Conservation (phyloP, 768 basidiomycete species). For the Boletus coccyginus region DNA sequence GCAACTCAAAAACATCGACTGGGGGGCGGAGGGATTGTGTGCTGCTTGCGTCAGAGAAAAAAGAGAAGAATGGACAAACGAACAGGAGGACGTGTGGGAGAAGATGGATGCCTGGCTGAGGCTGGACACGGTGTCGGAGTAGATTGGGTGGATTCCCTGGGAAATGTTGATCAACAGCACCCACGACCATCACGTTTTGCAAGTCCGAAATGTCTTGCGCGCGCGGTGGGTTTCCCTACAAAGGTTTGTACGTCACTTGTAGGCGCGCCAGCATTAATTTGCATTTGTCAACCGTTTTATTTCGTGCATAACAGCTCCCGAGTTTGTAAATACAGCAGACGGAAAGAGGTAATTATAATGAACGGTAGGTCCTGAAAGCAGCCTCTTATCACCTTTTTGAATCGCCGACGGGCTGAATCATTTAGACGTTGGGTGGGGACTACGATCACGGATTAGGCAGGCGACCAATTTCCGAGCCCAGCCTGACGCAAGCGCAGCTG, state of each 20-base stretch:
- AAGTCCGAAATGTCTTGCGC: neutral
- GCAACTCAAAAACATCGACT: slow-evolving; percentile 54
- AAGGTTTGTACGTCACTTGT: slow-evolving; percentile 6
- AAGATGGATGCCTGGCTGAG: slow-evolving; percentile 58
- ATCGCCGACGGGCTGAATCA: neutral
- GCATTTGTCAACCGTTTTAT: neutral
- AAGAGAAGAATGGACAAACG: slow-evolving; percentile 61
- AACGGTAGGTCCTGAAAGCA: neutral
- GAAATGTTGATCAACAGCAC: neutral
- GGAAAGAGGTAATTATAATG: neutral
- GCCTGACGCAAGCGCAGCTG: neutral
- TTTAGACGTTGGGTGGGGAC: neutral
- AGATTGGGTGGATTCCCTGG: neutral
- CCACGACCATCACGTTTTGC: neutral
- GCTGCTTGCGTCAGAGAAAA: slow-evolving; percentile 55
- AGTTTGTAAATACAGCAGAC: neutral
- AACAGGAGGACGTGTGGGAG: slow-evolving; percentile 59
- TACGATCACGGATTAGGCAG: neutral
- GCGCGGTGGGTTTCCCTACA: neutral
- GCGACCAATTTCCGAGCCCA: neutral
- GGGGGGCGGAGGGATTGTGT: slow-evolving; percentile 60
- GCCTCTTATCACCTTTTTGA: neutral
- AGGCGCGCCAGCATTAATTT: neutral
- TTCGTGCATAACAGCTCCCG: neutral
- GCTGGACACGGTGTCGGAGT: slow-evolving; percentile 8